A percentile compares a stretch with the other conserved stretches of the same genome.
Evolutionary conservation across 306 rosid species (phyloP).

Genomic region (Canavalia ensiformis): DNA sequence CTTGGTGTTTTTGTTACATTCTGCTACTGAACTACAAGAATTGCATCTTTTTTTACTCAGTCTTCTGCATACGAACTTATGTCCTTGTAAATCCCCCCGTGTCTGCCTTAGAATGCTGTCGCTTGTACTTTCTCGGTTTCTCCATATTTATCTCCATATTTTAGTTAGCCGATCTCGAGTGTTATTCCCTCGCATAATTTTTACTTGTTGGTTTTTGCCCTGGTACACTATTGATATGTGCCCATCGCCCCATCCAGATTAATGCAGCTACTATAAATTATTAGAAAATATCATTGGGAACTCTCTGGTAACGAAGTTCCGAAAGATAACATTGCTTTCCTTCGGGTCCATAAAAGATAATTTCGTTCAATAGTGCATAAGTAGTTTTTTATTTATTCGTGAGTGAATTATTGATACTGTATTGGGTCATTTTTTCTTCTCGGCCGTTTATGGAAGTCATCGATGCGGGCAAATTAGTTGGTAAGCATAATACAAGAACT

Average conservation of each 20-base stretch:
- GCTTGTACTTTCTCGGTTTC: slow-evolving; percentile 22
- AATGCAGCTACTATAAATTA: slow-evolving; percentile 1
- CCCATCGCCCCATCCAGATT: neutral
- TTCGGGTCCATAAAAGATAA: neutral
- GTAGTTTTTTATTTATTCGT: neutral
- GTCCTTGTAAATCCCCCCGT: slow-evolving; percentile 45
- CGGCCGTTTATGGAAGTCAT: neutral
- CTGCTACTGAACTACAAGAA: slow-evolving; percentile 56
- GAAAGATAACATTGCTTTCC: neutral
- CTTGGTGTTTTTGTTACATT: slow-evolving; percentile 60
- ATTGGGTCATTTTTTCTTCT: neutral
- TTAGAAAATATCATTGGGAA: slow-evolving; percentile 14
- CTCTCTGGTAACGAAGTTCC: slow-evolving; percentile 19
- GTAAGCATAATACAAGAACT: neutral
- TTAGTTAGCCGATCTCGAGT: neutral
- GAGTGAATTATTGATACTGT: neutral
- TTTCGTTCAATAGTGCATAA: neutral
- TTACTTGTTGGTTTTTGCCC: neutral
- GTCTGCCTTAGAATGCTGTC: slow-evolving; percentile 5
- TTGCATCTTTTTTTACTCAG: slow-evolving; percentile 51
- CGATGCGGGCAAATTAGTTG: neutral
- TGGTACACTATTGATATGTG: neutral
- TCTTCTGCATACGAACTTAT: slow-evolving; percentile 34
- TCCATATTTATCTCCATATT: neutral
- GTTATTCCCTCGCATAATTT: neutral